Base-by-base conservation (phyloP, 2,329 filamentous ascomycete genomes). In the Exophiala calicioides region DNA sequence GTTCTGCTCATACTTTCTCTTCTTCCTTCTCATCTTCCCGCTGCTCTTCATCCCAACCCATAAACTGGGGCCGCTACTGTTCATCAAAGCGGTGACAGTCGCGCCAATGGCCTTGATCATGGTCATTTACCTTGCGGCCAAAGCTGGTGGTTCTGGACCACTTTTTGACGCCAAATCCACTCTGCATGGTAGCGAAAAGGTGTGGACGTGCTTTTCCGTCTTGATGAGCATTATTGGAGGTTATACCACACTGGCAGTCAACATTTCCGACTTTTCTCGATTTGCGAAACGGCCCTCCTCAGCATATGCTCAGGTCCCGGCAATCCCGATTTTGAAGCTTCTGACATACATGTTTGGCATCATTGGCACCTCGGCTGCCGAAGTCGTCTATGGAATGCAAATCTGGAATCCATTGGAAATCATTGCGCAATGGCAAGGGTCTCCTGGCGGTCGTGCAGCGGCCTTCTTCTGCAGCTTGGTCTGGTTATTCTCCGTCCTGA, bases 311-410 rank as follows among this genome's bases (percentile, higher is more conserved):
- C 68, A 74, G 64, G 62, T 16, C 63, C 67, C 37, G 60, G 68
- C 52, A 62, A 52, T 60, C 5, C 58, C 58, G 12, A 45, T 62
- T 9, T 47, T 75, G 53, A 75, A 71, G 21, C 73, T 76, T 24
- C 70, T 72, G 6, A 57, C 75, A 43, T 74, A 72, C 5, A 70
- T 77, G n/a, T 72, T 76, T 51, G 63, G 74, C 32, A 75, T 77
- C n/a, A 63, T 67, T 4, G 54, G 64, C 1, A 62, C 66, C 35
- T 75, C 74, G 55, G 71, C 71, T 1, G 42, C 49, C 7, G 48
- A 54, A 13, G 52, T 52, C 3, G 31, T 62, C 16, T 64, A 62
- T 31, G 60, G 57, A 10, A 32, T 50, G 36, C 44, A 49, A 3
- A 50, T 58, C 7, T 67, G 64, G 63, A 59, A 60, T 47, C 63